Evolutionary conservation across 2,329 filamentous ascomycete species (phyloP).

Genomic region (Ophiocordyceps camponoti-rufipedis): DNA sequence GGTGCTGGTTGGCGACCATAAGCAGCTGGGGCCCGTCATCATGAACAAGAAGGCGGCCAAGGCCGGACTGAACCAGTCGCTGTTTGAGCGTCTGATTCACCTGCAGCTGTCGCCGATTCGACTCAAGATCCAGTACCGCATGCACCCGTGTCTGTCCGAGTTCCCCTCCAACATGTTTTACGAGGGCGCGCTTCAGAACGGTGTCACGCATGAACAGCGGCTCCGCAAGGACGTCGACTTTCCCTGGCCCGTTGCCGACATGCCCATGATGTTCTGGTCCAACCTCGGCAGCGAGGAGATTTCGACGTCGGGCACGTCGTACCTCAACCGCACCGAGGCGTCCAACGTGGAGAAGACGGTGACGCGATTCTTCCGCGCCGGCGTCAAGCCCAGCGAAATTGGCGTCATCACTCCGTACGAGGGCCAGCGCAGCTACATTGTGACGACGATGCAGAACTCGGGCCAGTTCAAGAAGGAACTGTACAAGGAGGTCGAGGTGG

Average conservation of each 20-base stretch:
- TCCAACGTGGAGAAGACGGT: constrained; percentile 98
- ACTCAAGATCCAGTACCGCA: constrained; percentile 93
- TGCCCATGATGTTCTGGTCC: constrained; percentile 99
- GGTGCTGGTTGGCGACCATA: constrained; percentile 95
- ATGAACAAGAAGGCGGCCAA: constrained; percentile 99
- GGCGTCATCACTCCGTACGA: constrained; percentile 98
- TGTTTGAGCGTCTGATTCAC: constrained; percentile 91
- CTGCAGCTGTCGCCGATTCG: constrained; percentile 82
- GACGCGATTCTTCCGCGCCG: constrained; percentile 95
- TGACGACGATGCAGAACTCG: constrained; percentile 97
- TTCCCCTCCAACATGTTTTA: constrained; percentile 99
- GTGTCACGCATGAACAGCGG: constrained; percentile 76
- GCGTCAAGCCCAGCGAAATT: constrained; percentile 83
- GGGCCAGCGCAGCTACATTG: constrained; percentile 93
- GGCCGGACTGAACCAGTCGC: constrained; percentile 90
- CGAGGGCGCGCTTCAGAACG: constrained; percentile 90
- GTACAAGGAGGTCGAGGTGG: constrained; percentile 97
- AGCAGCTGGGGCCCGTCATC: constrained; percentile 93
- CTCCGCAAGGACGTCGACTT: constrained; percentile 91
- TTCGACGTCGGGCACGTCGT: constrained; percentile 90
- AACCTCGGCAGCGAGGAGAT: constrained; percentile 97
- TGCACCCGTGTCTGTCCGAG: constrained; percentile 93
- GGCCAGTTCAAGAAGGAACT: constrained; percentile 96
- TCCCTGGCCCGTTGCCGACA: constrained; percentile 86
- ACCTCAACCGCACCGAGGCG: constrained; percentile 92